Evolutionary conservation across 2,329 filamentous ascomycete genomes (phyloP), one percentile per base, ranked within the genome.

Genomic region (Microcyclospora pomicola): DNA sequence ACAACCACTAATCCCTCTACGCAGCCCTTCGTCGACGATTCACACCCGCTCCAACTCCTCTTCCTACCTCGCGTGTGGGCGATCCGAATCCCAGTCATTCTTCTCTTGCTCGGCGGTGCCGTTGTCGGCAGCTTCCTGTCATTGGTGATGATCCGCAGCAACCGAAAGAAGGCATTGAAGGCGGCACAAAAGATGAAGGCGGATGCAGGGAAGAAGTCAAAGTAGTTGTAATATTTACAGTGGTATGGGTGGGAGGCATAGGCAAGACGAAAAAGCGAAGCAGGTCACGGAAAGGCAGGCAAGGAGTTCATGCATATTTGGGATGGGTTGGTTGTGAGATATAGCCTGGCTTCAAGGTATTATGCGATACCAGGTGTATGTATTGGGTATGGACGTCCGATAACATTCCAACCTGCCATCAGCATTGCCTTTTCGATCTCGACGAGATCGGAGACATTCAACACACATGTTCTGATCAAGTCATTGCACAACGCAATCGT

Each of bases 51-150:
- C 42, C 91, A 98, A 60, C 81, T 81, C 60, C 73, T 96, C 68
- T 98, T 98, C 69, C 91, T 85, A 45, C 88, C 88, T 34, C 87
- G 91, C 61, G 87, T 94, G 60, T 98, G 91, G 91, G 91, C 91
- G 43, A 94, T 98, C 60, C 87, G 91, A 61, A 91, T 98, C 56
- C 91, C 91, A 51, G 88, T 98, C 53, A 94, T 98, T 60, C 78
- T 98, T 50, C 80, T 95, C 46, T 77, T 98, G 34, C 72, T 98
- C 49, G 87, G 81, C 47, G 87, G 80, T 43, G 86, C 91, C 42
- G 86, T 98, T 42, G 88, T 98, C 44, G 91, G 91, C 47, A 92
- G 85, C 43, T 98, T 98, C 71, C 72, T 98, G 50, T 81, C 82
- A 54, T 79, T 94, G 58, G 88, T 98, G 57, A 98, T 98, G 91